Evolutionary conservation across 2,329 filamentous ascomycete species (phyloP).

Genomic region (Cordyceps militaris): DNA sequence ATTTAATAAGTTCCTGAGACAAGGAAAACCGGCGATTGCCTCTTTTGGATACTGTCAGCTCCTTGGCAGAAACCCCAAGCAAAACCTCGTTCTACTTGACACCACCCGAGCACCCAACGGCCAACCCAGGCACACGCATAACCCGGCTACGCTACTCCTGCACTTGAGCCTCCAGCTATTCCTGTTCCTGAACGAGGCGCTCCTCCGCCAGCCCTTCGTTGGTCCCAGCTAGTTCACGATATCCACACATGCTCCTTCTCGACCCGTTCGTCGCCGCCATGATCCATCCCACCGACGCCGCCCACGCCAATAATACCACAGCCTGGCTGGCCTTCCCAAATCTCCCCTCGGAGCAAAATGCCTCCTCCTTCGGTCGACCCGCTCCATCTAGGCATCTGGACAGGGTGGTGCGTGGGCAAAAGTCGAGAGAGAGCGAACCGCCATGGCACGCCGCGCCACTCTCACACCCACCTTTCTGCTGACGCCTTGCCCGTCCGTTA

Average conservation of each 20-base stretch:
- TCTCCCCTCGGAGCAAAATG: neutral
- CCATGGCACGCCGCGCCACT: neutral
- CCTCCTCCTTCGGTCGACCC: slow-evolving; percentile 1
- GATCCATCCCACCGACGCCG: neutral
- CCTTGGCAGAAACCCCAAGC: neutral
- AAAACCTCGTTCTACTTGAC: neutral
- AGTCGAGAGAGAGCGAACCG: neutral
- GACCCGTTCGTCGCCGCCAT: neutral
- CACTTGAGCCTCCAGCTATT: slow-evolving; percentile 7
- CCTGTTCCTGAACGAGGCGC: slow-evolving; percentile 12
- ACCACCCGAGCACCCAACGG: neutral
- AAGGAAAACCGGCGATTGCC: neutral
- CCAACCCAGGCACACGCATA: neutral
- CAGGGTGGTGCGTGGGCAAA: neutral
- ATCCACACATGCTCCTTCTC: slow-evolving; percentile 8
- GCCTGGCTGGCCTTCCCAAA: neutral
- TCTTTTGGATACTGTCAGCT: neutral
- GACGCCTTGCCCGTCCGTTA: neutral
- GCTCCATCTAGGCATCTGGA: slow-evolving; percentile 2
- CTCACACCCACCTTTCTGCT: neutral
- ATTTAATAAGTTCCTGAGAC: too few relatives aligned
- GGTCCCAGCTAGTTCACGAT: neutral
- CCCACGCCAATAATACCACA: neutral
- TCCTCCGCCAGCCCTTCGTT: neutral
- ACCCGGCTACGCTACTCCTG: neutral